Conservation (phyloP, 116 monocot genomes). For the Phalaenopsis hybrid region DNA sequence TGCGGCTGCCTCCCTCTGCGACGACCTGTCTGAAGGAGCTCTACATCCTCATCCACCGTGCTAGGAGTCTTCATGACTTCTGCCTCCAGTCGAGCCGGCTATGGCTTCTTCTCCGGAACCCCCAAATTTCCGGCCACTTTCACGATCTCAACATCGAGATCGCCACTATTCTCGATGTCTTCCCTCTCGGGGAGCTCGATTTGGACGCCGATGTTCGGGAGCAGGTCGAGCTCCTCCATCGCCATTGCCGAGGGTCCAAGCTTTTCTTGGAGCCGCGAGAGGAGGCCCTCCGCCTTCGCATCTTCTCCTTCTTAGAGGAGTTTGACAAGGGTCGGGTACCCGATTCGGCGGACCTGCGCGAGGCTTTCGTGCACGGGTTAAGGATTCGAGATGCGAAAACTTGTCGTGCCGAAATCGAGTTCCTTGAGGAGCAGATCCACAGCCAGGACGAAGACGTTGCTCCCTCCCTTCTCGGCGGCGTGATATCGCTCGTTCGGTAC, state of each 20-base stretch:
- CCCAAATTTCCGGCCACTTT: slow-evolving; percentile 53
- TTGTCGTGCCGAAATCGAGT: slow-evolving; percentile 60
- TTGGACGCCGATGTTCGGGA: slow-evolving; percentile 44
- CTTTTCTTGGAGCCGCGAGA: slow-evolving; percentile 45
- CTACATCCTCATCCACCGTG: slow-evolving; percentile 61
- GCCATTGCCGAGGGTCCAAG: slow-evolving; percentile 25
- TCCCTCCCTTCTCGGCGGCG: slow-evolving; percentile 42
- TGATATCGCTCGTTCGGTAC: slow-evolving; percentile 32
- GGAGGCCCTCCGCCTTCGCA: slow-evolving; percentile 38
- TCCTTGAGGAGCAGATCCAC: slow-evolving; percentile 68
- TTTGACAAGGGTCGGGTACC: slow-evolving; percentile 44
- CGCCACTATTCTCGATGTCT: slow-evolving; percentile 67
- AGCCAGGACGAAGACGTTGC: slow-evolving; percentile 52
- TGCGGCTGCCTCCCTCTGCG: slow-evolving; percentile 25
- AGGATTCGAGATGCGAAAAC: slow-evolving; percentile 30
- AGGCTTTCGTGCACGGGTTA: slow-evolving; percentile 30
- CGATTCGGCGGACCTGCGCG: slow-evolving; percentile 26
- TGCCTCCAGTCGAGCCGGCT: slow-evolving; percentile 48
- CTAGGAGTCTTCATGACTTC: slow-evolving; percentile 57
- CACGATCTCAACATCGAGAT: slow-evolving; percentile 68
- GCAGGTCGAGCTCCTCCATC: slow-evolving; percentile 49
- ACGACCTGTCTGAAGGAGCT: slow-evolving; percentile 62
- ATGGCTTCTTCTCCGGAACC: slow-evolving; percentile 52
- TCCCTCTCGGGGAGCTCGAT: slow-evolving; percentile 35
- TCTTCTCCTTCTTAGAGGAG: slow-evolving; percentile 42